Conservation (phyloP, 805 yeast genomes). For the Alloascoidea africana region DNA sequence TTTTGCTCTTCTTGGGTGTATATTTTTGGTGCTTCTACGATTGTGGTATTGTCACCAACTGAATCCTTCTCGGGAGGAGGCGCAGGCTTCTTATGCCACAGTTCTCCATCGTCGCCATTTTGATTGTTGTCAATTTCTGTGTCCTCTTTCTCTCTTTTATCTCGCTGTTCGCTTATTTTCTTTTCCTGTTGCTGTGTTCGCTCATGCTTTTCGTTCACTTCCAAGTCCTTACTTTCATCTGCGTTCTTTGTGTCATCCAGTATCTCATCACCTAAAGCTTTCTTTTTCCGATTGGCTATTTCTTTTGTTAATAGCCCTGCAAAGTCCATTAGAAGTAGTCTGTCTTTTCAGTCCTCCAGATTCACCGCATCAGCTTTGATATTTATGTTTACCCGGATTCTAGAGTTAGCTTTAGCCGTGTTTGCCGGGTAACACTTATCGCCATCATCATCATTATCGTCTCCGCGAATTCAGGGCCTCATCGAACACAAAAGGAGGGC, state of each 20-base stretch:
- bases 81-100: constrained; percentile 4
- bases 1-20: background rate
- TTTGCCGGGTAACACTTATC: no score
- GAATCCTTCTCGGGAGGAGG: constrained; percentile 3
- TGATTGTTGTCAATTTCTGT: constrained; percentile 8
- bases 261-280: constrained; percentile 7
- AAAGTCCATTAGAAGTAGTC: constrained; percentile 43
- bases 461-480: no score
- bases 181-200: constrained; percentile 21
- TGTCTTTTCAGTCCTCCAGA: no score
- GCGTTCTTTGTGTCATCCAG: constrained; percentile 10
- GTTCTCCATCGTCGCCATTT: constrained; percentile 20
- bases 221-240: constrained; percentile 6
- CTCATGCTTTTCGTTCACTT: constrained; percentile 15
- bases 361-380: no score
- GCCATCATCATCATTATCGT: no score
- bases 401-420: no score
- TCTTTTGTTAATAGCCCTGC: constrained; percentile 29
- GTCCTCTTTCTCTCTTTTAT: constrained; percentile 7
- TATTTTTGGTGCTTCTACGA: background rate
- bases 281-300: constrained; percentile 25
- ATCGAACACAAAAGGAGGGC: no score
- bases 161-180: constrained; percentile 9
- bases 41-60: no score
- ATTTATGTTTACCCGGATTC: no score